phyloP scores from a whole-genome alignment of 345 rosid genomes.

The Syzygium aqueum region DNA sequence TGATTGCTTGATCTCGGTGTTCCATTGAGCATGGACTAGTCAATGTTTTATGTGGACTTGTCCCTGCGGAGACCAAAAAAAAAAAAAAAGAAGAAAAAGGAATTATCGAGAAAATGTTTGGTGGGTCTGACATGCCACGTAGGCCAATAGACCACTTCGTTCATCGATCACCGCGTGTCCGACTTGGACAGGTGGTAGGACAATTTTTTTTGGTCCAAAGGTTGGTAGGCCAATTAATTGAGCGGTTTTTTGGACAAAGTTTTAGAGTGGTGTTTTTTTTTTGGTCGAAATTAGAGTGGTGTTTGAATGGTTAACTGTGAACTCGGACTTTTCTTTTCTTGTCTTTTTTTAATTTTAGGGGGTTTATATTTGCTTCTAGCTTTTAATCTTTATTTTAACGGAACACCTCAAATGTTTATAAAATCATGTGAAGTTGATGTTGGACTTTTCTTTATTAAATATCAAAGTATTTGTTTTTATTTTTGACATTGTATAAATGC shows the following conservation, averaged over 20 bases:
- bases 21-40: neutral
- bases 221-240: neutral
- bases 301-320: neutral
- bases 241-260: neutral
- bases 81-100: neutral
- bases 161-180: too few species aligned
- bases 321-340: neutral
- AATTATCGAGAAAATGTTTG: neutral
- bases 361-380: neutral
- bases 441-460: neutral
- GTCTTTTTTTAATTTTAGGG: neutral
- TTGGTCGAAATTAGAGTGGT: too few species aligned
- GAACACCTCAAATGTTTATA: neutral
- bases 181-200: too few species aligned
- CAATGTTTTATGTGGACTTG: neutral
- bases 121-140: too few species aligned
- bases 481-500: neutral
- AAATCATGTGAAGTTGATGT: neutral
- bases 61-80: neutral
- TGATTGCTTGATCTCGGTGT: neutral
- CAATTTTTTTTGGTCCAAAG: neutral
- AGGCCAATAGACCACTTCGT: too few species aligned
- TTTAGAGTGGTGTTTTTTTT: too few species aligned
- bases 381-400: neutral
- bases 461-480: neutral